Conservation (phyloP, 129 eudicot species). For the Ambrosia trifida region DNA sequence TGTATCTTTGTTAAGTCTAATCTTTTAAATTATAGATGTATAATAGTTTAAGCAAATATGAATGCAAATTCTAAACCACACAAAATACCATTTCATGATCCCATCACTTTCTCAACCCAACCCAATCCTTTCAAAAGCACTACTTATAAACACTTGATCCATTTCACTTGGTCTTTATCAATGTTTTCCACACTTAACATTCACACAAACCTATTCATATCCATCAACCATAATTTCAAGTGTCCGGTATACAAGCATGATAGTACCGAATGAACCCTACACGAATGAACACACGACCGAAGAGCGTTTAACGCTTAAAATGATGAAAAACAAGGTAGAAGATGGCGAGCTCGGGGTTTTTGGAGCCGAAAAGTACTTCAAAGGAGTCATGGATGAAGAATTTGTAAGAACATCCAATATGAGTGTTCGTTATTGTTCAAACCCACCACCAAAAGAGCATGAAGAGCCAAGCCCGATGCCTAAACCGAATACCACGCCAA, state of each 20-base stretch:
- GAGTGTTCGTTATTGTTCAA: background rate
- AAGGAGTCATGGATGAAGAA: constrained; percentile 52
- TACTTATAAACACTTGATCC: background rate
- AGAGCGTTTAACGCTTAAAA: constrained; percentile 28
- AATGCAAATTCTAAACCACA: background rate
- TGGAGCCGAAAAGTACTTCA: constrained; percentile 91
- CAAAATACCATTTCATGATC: background rate
- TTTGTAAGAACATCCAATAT: constrained; percentile 7
- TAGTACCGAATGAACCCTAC: constrained; percentile 42
- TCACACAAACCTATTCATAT: constrained; percentile 9
- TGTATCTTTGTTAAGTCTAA: too few relatives aligned
- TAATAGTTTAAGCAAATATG: too few relatives aligned
- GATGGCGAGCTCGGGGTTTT: constrained; percentile 76
- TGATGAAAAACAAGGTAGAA: constrained; percentile 20
- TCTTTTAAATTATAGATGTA: too few relatives aligned
- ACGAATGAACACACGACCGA: constrained; percentile 35
- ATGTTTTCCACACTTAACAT: background rate
- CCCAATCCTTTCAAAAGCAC: background rate
- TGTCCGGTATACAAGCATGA: background rate
- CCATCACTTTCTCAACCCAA: constrained; percentile 7
- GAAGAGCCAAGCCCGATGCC: constrained; percentile 24
- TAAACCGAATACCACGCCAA: constrained; percentile 36
- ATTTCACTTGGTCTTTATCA: constrained; percentile 1
- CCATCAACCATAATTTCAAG: background rate
- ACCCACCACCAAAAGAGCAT: constrained; percentile 23